A percentile compares a stretch with the other conserved stretches of the same genome.
Conservation (phyloP, 1,284 basidiomycete species). For the Ustilago vetiveriae region DNA sequence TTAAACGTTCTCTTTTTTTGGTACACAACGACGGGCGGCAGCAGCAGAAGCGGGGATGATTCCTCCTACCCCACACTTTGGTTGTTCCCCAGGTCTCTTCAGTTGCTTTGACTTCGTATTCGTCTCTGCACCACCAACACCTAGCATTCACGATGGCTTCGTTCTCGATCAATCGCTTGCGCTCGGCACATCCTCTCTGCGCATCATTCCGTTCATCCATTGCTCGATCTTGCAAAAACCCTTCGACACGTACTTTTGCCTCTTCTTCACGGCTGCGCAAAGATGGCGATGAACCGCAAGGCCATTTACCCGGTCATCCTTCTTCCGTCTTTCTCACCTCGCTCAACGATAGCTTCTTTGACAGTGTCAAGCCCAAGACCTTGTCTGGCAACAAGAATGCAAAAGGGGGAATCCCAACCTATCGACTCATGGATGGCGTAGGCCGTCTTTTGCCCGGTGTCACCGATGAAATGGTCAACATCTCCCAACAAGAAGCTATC, state of each 20-base stretch:
- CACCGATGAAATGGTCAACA: constrained; percentile 49
- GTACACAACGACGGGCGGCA: too few species aligned
- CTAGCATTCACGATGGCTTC: constrained; percentile 9
- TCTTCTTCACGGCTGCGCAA: constrained; percentile 14
- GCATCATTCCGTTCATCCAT: not conserved
- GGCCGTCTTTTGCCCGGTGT: constrained; percentile 55
- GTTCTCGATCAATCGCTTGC: constrained; percentile 6
- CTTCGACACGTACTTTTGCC: constrained; percentile 13
- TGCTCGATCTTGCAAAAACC: not conserved
- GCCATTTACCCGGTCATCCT: constrained; percentile 56
- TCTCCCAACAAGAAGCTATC: constrained; percentile 50
- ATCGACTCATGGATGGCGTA: constrained; percentile 52
- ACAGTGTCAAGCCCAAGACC: constrained; percentile 43
- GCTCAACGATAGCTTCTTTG: constrained; percentile 58
- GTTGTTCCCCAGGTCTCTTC: too few species aligned
- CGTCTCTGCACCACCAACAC: not conserved
- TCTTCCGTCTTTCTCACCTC: constrained; percentile 53
- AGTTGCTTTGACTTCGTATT: too few species aligned
- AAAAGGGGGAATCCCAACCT: constrained; percentile 60
- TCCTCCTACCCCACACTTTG: not conserved
- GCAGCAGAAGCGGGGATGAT: too few species aligned
- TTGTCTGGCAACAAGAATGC: constrained; percentile 40
- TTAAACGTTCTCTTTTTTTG: too few species aligned
- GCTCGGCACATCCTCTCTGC: constrained; percentile 8
- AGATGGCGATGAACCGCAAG: constrained; percentile 45